phyloP scores from a whole-genome alignment of 352 stramenopile species.

The Phytophthora colocasiae region DNA sequence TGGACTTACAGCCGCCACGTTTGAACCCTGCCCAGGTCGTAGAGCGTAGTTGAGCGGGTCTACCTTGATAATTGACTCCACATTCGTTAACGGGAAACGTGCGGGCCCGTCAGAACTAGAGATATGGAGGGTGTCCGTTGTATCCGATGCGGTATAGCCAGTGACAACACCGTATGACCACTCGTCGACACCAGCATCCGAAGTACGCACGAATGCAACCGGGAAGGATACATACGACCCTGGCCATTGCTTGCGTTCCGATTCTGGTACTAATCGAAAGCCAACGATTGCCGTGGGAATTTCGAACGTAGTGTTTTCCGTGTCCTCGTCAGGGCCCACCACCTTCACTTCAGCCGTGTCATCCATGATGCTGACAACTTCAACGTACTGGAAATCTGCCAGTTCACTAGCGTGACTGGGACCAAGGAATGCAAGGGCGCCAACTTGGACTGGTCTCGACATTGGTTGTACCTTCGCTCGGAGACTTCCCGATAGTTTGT shows the following conservation, averaged over 20 bases:
- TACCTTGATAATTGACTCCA: slow-evolving; percentile 16
- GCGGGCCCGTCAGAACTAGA: background rate
- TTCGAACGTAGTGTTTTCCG: background rate
- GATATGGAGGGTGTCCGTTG: slow-evolving; percentile 5
- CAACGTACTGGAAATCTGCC: slow-evolving; percentile 2
- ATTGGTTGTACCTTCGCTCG: too few species aligned
- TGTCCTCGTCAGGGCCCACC: background rate
- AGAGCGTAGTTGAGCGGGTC: slow-evolving; percentile 11
- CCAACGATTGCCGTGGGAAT: too few species aligned
- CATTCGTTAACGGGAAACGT: background rate
- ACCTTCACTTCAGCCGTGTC: background rate
- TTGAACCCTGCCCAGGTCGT: background rate
- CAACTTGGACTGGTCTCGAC: too few species aligned
- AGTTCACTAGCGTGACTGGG: background rate
- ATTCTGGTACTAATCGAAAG: background rate
- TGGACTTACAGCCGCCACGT: slow-evolving; percentile 3
- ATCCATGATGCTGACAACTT: background rate
- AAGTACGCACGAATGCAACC: slow-evolving; percentile 9
- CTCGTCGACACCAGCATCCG: background rate
- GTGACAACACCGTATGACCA: slow-evolving; percentile 12
- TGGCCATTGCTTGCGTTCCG: slow-evolving; percentile 11
- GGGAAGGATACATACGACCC: slow-evolving; percentile 7
- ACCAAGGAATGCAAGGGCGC: background rate
- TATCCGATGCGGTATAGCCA: slow-evolving; percentile 10
- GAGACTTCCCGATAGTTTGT: too few species aligned